Evolutionary conservation across 352 stramenopile genomes (phyloP).

Genomic region (Globisporangium irregulare): DNA sequence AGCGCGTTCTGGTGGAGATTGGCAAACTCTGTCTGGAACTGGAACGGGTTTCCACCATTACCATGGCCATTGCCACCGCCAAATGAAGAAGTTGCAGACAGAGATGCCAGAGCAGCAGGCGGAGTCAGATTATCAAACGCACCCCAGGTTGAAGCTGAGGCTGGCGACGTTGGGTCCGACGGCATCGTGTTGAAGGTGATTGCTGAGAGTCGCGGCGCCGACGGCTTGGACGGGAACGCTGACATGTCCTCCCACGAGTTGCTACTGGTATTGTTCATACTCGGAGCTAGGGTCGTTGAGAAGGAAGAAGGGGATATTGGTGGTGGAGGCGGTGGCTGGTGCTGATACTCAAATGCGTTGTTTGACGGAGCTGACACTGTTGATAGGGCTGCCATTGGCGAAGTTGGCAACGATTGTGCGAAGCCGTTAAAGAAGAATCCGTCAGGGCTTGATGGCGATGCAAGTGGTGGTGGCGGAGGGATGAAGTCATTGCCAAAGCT

Average conservation of each 20-base stretch:
- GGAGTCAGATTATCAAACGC: conserved; percentile 14
- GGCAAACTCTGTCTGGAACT: conserved; percentile 22
- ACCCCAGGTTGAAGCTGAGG: conserved; percentile 4
- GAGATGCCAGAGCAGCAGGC: not conserved
- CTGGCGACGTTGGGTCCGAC: not conserved
- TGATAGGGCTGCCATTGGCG: not conserved
- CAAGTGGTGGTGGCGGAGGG: conserved; percentile 4
- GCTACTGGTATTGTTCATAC: not conserved
- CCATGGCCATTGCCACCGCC: not conserved
- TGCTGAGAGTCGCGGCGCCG: not conserved
- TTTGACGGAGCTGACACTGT: not conserved
- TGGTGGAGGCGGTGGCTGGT: not conserved
- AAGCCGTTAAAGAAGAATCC: conserved; percentile 14
- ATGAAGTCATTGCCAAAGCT: not conserved
- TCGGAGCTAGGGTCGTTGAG: conserved; percentile 3
- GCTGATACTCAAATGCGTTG: not conserved
- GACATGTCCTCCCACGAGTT: conserved; percentile 15
- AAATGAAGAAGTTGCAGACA: not conserved
- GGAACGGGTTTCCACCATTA: conserved; percentile 8
- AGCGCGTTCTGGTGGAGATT: conserved; percentile 26
- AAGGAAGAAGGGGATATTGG: not conserved
- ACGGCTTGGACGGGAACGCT: not conserved
- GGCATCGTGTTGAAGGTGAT: conserved; percentile 13
- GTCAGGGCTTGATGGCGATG: conserved; percentile 13
- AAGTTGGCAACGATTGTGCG: not conserved